Evolutionary conservation across 2,329 filamentous ascomycete genomes (phyloP), one percentile per base, ranked within the genome.

Genomic region (Hirsutella rhossiliensis): DNA sequence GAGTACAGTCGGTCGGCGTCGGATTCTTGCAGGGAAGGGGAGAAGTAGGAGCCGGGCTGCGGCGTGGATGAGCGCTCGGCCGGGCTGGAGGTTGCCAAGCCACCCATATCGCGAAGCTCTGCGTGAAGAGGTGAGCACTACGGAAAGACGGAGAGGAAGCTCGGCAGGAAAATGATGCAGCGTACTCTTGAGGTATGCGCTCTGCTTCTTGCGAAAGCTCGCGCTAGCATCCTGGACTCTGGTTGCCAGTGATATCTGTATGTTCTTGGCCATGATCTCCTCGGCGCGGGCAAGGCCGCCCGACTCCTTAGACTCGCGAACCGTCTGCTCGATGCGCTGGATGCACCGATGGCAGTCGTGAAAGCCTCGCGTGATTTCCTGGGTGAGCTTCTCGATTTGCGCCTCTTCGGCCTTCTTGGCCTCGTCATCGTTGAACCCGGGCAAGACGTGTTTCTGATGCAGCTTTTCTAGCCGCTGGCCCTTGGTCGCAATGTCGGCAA

Each of bases 371-470:
- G 92, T 98, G 56, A 98, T 92, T 48, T 84, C 78, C 63, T 94
- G 87, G 0, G 92, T 98, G 56, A 97, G 70, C 49, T 73, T 72
- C 67, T 98, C 92, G 56, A 98, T 98, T 59, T 94, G 82, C 42
- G 77, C 69, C 67, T 97, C 92, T 62, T 98, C 92, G 48, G 78
- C 76, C 60, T 73, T 82, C 66, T 95, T 92, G 37, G 87, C 77
- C 44, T 88, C 86, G 54, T 97, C 90, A 56, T 98, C 92, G 58
- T 97, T 88, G 65, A 98, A 98, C 27, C 90, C 89, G 0, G 92
- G 92, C 13, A 98, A 73, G 38, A 98, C 85, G 65, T 98, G 92
- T 62, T 97, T 97, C 65, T 95, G 88, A 62, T 98, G 92, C 48
- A 98, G 71, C 58, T 89, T 87, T 58, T 97, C 92, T 29, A 98